A percentile compares a stretch with the other conserved stretches of the same genome.
Conservation (phyloP, 2,329 filamentous ascomycete species). For the Ciborinia camelliae region DNA sequence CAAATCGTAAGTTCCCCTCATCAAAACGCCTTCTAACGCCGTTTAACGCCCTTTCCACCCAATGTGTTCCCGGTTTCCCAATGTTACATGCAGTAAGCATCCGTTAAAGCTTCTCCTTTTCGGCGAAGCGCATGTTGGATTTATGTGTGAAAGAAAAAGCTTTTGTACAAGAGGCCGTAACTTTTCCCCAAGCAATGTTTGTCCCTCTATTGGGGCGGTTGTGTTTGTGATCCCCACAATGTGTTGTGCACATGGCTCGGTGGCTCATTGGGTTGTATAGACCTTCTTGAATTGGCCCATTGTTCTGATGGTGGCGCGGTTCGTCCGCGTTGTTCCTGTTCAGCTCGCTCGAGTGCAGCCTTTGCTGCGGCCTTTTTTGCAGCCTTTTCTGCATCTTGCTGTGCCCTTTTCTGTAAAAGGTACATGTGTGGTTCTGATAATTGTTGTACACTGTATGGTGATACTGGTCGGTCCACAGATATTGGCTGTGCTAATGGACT, state of each 20-base stretch:
- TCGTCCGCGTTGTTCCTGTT: conserved; percentile 2
- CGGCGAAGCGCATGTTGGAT: background rate
- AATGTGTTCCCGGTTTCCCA: background rate
- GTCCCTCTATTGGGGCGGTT: background rate
- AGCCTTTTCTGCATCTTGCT: background rate
- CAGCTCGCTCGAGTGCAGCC: background rate
- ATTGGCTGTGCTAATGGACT: conserved; percentile 23
- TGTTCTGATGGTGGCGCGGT: background rate
- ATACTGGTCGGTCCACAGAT: conserved; percentile 11
- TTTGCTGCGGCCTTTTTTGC: conserved; percentile 7
- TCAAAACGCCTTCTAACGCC: conserved; percentile 6
- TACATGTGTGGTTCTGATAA: conserved; percentile 25
- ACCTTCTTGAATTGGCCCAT: conserved; percentile 3
- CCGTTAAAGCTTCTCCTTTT: background rate
- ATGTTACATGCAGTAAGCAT: background rate
- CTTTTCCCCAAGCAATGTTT: background rate
- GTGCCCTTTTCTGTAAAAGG: conserved; percentile 24
- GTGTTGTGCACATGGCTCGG: conserved; percentile 8
- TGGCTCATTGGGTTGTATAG: background rate
- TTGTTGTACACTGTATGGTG: conserved; percentile 8
- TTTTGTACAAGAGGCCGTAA: conserved; percentile 15
- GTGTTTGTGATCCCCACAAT: conserved; percentile 13
- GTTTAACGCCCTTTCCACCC: background rate
- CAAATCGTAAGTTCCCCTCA: conserved; percentile 6
- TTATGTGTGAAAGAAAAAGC: background rate